phyloP scores from a whole-genome alignment of 345 rosid species.

The Hibiscus syriacus region DNA sequence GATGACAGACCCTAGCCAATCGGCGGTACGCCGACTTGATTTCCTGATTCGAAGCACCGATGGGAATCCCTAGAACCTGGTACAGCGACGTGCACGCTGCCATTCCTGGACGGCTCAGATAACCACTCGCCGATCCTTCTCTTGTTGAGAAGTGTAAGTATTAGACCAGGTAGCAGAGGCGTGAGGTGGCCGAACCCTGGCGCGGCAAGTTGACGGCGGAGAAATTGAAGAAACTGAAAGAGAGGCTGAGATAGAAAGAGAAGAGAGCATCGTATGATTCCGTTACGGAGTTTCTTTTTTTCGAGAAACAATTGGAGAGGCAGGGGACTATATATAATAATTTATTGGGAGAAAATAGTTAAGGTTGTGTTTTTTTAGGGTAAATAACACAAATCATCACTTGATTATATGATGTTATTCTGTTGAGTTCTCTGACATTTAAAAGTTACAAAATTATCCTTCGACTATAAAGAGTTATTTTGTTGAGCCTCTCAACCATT shows the following conservation, averaged over 20 bases:
- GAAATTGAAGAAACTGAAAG: neutral
- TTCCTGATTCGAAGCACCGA: neutral
- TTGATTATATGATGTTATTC: no score
- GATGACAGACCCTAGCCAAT: neutral
- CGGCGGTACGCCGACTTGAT: neutral
- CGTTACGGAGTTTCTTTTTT: neutral
- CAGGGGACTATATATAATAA: neutral
- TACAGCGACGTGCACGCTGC: neutral
- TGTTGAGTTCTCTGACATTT: no score
- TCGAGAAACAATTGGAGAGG: neutral
- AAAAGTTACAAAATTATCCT: no score
- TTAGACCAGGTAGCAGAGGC: neutral
- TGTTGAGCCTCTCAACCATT: no score
- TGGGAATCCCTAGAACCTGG: neutral
- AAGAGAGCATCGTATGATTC: neutral
- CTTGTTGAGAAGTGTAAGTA: neutral
- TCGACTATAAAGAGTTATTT: no score
- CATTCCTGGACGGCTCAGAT: neutral
- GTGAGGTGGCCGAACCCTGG: neutral
- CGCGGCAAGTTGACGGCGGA: neutral
- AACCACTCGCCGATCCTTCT: neutral
- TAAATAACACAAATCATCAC: no score
- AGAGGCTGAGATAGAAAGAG: neutral
- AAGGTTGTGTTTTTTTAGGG: no score
- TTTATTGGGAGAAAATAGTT: neutral